Conservation (phyloP, 306 rosid genomes). For the Erythrophleum fordii region DNA sequence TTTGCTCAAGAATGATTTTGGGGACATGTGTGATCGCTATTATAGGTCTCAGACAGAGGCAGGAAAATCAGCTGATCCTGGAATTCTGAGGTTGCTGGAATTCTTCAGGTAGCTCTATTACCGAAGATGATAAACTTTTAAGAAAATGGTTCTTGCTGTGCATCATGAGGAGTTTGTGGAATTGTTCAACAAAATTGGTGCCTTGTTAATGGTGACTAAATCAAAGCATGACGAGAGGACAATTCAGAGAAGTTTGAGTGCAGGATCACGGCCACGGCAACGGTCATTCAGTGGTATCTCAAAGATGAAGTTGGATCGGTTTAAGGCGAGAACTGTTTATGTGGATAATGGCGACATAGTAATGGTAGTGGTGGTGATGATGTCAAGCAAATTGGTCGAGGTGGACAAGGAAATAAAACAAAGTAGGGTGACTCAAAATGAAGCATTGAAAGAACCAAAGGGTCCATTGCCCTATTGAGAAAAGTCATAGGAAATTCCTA, state of each 20-base stretch:
- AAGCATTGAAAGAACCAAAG: too few relatives aligned
- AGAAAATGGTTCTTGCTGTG: constrained; percentile 42
- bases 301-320: constrained; percentile 39
- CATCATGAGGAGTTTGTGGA: constrained; percentile 30
- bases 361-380: background rate
- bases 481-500: too few relatives aligned
- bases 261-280: constrained; percentile 8
- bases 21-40: constrained; percentile 21
- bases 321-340: constrained; percentile 42
- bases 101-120: constrained; percentile 50
- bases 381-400: background rate
- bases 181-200: constrained; percentile 32
- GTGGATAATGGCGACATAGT: background rate
- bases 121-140: constrained; percentile 40
- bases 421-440: background rate
- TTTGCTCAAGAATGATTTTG: constrained; percentile 17
- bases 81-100: constrained; percentile 43
- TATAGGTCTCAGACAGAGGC: constrained; percentile 32
- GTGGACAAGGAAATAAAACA: background rate
- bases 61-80: constrained; percentile 43
- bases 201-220: constrained; percentile 18
- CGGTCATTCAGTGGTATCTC: constrained; percentile 12
- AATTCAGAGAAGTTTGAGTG: constrained; percentile 52
- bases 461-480: too few relatives aligned
- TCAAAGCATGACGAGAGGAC: constrained; percentile 23